A percentile compares a stretch with the other conserved stretches of the same genome.
These are phyloP conservation scores for Tilletiopsis washingtonensis DNA, from an alignment of 1,284 basidiomycete species.

Conservation along the genomic window DNA sequence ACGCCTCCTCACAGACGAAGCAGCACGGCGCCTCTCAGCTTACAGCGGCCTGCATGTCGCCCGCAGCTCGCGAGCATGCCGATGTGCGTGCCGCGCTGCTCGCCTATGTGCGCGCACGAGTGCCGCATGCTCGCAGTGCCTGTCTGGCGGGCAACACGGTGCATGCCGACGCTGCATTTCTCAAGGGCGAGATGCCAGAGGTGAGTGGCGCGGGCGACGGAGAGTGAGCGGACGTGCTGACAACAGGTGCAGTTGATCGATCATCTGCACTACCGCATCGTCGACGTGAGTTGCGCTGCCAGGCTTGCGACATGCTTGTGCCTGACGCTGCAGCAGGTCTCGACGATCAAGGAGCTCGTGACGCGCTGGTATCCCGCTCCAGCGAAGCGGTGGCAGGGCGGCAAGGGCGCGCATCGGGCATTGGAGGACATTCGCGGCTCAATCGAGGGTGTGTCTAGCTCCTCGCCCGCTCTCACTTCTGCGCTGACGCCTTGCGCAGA, in stretches of 20 bases:
- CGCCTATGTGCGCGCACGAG: slow-evolving; percentile 51
- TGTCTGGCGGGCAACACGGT: slow-evolving; percentile 74
- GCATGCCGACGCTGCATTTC: slow-evolving; percentile 66
- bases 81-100: slow-evolving; percentile 48
- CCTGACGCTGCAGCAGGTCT: background rate
- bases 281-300: slow-evolving; percentile 48
- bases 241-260: slow-evolving; percentile 16
- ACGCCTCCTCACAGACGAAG: slow-evolving; percentile 4
- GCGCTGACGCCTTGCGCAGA: background rate
- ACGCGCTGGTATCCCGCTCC: slow-evolving; percentile 63
- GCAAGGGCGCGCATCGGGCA: slow-evolving; percentile 50
- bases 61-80: slow-evolving; percentile 39
- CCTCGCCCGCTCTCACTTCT: slow-evolving; percentile 13
- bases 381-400: slow-evolving; percentile 30
- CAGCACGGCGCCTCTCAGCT: slow-evolving; percentile 29
- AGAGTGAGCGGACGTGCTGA: background rate
- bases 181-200: slow-evolving; percentile 67
- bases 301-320: background rate
- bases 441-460: slow-evolving; percentile 51
- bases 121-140: slow-evolving; percentile 52
- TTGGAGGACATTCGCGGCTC: slow-evolving; percentile 67
- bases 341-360: slow-evolving; percentile 69
- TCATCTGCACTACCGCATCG: slow-evolving; percentile 52
- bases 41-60: slow-evolving; percentile 19
- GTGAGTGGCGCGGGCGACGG: slow-evolving; percentile 23